These are phyloP conservation scores for apple (Malus domestica) DNA, from an alignment of 306 rosid genomes.

Conservation along the genomic window ASM211411v1 NC_041802.1:45501-46000, in stretches of 20 bases:
- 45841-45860: conserved; percentile 93
- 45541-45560: conserved; percentile 69
- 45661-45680: neutral
- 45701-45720: neutral
- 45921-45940: neutral
- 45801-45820: conserved; percentile 64
- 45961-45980: neutral
- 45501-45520: conserved; percentile 78
- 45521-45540: conserved; percentile 52
- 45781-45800: conserved; percentile 66
- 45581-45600: conserved; percentile 61
- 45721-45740: neutral
- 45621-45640: neutral
- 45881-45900: conserved; percentile 22
- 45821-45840: conserved; percentile 83
- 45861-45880: conserved; percentile 71
- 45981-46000: conserved; percentile 7
- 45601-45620: conserved; percentile 46
- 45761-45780: conserved; percentile 40
- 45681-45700: neutral
- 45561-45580: conserved; percentile 55
- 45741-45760: neutral
- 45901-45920: neutral
- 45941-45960: neutral
- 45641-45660: neutral